phyloP scores from a whole-genome alignment of 352 stramenopile species.

The Blastocystis sp. region DNA sequence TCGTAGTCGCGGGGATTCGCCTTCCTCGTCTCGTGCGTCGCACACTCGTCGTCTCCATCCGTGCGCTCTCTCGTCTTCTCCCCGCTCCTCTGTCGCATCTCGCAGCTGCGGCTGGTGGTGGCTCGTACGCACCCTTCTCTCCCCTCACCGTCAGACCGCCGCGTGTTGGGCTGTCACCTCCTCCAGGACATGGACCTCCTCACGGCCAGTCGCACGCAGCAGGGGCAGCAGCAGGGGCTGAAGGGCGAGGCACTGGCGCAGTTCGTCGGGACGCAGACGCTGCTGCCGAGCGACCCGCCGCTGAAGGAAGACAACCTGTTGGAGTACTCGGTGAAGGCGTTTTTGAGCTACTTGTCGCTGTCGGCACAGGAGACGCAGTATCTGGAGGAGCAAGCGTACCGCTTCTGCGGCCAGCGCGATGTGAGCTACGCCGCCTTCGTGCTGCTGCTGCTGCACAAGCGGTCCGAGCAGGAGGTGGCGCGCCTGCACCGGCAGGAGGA shows the following conservation, averaged over 20 bases:
- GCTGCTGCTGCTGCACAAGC: background rate
- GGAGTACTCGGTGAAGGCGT: background rate
- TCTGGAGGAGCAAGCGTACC: background rate
- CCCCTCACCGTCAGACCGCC: background rate
- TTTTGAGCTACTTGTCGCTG: background rate
- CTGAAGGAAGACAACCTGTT: background rate
- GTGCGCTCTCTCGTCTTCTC: background rate
- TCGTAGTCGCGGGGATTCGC: constrained; percentile 14
- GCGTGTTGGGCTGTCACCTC: background rate
- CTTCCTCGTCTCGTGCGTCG: background rate
- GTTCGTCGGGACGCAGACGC: background rate
- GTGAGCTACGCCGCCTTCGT: background rate
- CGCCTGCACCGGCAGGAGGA: background rate
- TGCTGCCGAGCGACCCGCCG: background rate
- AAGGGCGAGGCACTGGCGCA: background rate
- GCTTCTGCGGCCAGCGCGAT: background rate
- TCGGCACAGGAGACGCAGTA: background rate
- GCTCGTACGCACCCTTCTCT: background rate
- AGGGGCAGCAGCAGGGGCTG: background rate
- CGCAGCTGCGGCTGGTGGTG: background rate
- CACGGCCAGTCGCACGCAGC: background rate
- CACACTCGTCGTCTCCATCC: background rate
- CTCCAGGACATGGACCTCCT: background rate
- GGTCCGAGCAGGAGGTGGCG: background rate
- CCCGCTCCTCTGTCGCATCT: background rate